Base-by-base conservation (phyloP, 2,329 filamentous ascomycete species). In the Lecanosticta acicola region DNA sequence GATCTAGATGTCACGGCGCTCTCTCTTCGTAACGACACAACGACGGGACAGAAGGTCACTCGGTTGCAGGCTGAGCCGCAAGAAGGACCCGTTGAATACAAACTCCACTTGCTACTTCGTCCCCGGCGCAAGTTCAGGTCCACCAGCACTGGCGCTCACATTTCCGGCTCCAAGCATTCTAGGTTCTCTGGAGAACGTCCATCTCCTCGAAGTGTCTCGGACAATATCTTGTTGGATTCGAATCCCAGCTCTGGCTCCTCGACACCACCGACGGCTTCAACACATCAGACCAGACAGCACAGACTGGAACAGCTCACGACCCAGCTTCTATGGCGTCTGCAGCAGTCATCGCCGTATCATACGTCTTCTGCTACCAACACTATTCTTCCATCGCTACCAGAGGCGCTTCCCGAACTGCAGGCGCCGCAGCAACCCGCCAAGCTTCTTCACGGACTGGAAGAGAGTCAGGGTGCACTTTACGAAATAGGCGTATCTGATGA, bases 401-500 rank as follows among this genome's bases (percentile, higher is more conserved):
- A 90, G 43, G 73, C 75, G 7, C 64, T 71, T 5, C 80, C 81
- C 51, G 71, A 84, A 33, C 71, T 89, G 4, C 81, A 72, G 18
- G 67, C 70, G 11, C 73, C 73, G 26, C 70, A 71, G 18, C 73
- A 75, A 53, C 76, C 77, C 5, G 71, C 72, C 34, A 76, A 73
- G 40, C 68, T 83, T 24, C 66, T 81, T 10, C 78, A 90, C 2
- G 89, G 93, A 0, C 71, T 98, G 7, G 91, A 97, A 63, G 90
- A 95, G 64, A 96, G 89, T 13, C 84, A 87, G 55, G 93, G 93
- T 3, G 93, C 93, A 1, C 68, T 97, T 40, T 98, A 98, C 59
- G 91, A 98, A 66, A 94, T 98, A 65, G 93, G 93, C 0, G 89
- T 98, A 8, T 85, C 90, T 20, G 93, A 98, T 65, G 89, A 97